Percentiles rank a stretch among this genome's conserved stretches.
phyloP scores from a whole-genome alignment of 495 filamentous ascomycete species.

The Penicillium mononematosum region DNA sequence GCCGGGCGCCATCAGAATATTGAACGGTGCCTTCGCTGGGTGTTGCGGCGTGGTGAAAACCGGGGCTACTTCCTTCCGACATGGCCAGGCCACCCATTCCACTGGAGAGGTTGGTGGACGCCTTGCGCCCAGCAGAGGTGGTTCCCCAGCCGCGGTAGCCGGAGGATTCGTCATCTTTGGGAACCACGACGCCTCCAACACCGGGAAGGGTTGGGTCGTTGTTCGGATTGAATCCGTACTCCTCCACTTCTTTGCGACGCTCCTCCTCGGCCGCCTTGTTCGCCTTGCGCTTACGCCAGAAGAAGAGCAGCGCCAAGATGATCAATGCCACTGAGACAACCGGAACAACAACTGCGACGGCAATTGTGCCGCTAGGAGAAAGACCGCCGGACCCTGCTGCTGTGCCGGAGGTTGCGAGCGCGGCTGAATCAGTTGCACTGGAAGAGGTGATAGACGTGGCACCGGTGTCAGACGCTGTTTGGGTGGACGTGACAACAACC shows the following conservation, averaged over 20 bases:
- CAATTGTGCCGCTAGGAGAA: slow-evolving; percentile 66
- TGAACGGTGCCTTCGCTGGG: slow-evolving; percentile 64
- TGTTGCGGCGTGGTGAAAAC: slow-evolving; percentile 59
- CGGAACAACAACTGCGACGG: slow-evolving; percentile 90
- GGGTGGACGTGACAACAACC: slow-evolving; percentile 32
- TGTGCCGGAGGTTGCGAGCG: slow-evolving; percentile 25
- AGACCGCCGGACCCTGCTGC: slow-evolving; percentile 47
- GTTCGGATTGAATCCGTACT: slow-evolving; percentile 95
- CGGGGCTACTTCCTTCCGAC: slow-evolving; percentile 64
- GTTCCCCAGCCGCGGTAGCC: slow-evolving; percentile 97
- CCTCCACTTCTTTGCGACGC: slow-evolving; percentile 90
- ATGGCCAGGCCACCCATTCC: slow-evolving; percentile 68
- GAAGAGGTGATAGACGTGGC: slow-evolving; percentile 32
- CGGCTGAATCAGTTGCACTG: slow-evolving; percentile 30
- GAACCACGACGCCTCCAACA: slow-evolving; percentile 47
- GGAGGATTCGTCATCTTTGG: slow-evolving; percentile 65
- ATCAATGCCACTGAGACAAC: slow-evolving; percentile 85
- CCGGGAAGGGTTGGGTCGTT: slow-evolving; percentile 80
- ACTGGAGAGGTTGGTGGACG: slow-evolving; percentile 84
- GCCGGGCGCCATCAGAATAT: slow-evolving; percentile 63
- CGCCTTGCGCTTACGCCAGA: slow-evolving; percentile 85
- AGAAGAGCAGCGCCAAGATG: slow-evolving; percentile 69
- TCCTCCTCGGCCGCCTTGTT: slow-evolving; percentile 83
- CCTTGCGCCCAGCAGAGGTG: slow-evolving; percentile 76
- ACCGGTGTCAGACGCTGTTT: slow-evolving; percentile 18